Conservation (phyloP, 495 filamentous ascomycete species). For the Lepidopterella palustris region DNA sequence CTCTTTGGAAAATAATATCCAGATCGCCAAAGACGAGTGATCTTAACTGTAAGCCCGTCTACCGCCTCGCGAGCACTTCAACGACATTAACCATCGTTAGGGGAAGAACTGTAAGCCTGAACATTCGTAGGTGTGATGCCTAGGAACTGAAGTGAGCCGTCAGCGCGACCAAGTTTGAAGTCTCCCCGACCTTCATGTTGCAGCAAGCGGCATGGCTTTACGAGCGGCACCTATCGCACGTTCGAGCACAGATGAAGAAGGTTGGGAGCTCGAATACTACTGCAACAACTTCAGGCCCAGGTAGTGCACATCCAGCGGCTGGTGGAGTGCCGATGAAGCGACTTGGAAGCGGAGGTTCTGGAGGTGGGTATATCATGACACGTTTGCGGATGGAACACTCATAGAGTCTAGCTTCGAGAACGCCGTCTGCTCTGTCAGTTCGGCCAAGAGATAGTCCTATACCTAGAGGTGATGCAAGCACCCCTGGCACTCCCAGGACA, state of each 20-base stretch:
- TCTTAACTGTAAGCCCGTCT: conserved; percentile 63
- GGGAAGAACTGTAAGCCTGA: conserved; percentile 66
- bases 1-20: conserved; percentile 86
- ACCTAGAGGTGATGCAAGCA: conserved; percentile 42
- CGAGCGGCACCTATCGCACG: conserved; percentile 80
- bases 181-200: conserved; percentile 79
- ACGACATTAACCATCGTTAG: conserved; percentile 45
- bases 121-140: background rate
- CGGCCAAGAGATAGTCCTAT: conserved; percentile 55
- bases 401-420: conserved; percentile 43
- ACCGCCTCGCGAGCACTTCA: background rate
- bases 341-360: conserved; percentile 50
- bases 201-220: conserved; percentile 95
- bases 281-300: conserved; percentile 45
- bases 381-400: background rate
- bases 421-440: conserved; percentile 56
- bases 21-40: conserved; percentile 63
- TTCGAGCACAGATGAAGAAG: conserved; percentile 84
- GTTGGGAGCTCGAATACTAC: conserved; percentile 48
- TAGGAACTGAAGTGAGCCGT: conserved; percentile 1
- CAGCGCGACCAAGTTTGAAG: conserved; percentile 59
- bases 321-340: conserved; percentile 54
- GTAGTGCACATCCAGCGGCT: conserved; percentile 26
- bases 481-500: conserved; percentile 37
- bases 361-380: conserved; percentile 4